Conservation (phyloP, 202 grass and related monocot genomes). For the Schoenoplectus triqueter region DNA sequence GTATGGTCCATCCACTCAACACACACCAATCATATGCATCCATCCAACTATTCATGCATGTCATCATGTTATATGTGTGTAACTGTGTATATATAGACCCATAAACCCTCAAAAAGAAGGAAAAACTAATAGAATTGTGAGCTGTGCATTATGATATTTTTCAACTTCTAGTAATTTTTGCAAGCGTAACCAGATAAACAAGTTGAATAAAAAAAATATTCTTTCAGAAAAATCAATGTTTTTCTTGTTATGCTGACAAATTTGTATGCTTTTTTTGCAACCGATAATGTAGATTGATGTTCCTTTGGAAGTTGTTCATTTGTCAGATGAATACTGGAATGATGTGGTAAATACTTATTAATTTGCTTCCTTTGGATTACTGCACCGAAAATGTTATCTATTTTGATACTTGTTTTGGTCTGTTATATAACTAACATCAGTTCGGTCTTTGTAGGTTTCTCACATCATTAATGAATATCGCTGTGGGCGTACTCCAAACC, state of each 20-base stretch:
- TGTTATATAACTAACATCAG: conserved; percentile 13
- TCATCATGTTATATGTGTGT: background rate
- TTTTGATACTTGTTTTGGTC: background rate
- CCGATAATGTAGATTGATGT: conserved; percentile 67
- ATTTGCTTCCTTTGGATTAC: background rate
- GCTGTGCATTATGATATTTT: background rate
- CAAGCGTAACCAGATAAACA: background rate
- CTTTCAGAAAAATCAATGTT: background rate
- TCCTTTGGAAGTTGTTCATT: conserved; percentile 86
- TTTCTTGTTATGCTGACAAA: conserved; percentile 23
- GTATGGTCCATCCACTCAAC: conserved; percentile 42
- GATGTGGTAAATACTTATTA: conserved; percentile 67
- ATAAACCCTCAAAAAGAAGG: background rate
- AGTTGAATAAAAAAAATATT: background rate
- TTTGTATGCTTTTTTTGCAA: conserved; percentile 22
- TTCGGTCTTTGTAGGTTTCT: conserved; percentile 68
- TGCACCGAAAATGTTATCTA: background rate
- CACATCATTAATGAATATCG: conserved; percentile 94
- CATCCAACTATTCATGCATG: background rate
- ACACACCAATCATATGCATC: background rate
- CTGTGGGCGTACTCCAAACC: conserved; percentile 81
- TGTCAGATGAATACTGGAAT: conserved; percentile 96
- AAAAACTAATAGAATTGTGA: conserved; percentile 3
- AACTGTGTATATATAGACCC: background rate
- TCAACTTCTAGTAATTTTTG: background rate